A percentile compares a stretch with the other conserved stretches of the same genome.
Conservation (phyloP, 163 green algal genomes). For the Prototheca wickerhamii region DNA sequence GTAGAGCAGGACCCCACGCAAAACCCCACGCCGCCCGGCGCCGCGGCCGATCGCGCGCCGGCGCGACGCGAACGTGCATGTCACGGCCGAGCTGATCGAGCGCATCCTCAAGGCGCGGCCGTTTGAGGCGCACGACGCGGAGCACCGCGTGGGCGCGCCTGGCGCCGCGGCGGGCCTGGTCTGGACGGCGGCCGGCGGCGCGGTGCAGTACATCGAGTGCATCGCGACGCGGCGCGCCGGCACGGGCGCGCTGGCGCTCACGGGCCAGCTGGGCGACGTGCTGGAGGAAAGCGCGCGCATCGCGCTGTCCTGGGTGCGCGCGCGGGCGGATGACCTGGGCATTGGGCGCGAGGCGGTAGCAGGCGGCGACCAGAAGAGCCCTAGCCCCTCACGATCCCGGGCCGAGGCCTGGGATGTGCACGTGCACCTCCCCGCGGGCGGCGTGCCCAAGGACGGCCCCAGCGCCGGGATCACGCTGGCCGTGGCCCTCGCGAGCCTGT, state of each 20-base stretch:
- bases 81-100: constrained; percentile 45
- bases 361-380: too few relatives aligned
- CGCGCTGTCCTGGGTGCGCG: constrained; percentile 62
- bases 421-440: constrained; percentile 72
- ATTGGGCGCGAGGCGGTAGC: constrained; percentile 7
- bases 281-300: constrained; percentile 63
- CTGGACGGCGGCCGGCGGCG: constrained; percentile 73
- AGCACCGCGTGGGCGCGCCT: constrained; percentile 41
- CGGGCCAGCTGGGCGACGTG: constrained; percentile 54
- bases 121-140: constrained; percentile 30
- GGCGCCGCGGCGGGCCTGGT: constrained; percentile 79
- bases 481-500: constrained; percentile 60
- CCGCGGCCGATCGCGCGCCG: background rate
- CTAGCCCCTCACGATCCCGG: constrained; percentile 10
- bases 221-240: constrained; percentile 16
- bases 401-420: constrained; percentile 60
- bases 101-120: constrained; percentile 54
- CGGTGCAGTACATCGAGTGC: constrained; percentile 82
- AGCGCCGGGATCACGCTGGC: constrained; percentile 74
- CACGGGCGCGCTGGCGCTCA: constrained; percentile 58
- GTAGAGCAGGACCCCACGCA: too few relatives aligned
- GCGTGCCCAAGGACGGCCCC: constrained; percentile 79
- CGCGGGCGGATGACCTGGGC: constrained; percentile 43
- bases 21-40: background rate
- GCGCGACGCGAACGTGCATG: background rate